These are phyloP conservation scores for Fusarium annulatum DNA, from an alignment of 2,329 filamentous ascomycete genomes.

Conservation along the genomic window DNA sequence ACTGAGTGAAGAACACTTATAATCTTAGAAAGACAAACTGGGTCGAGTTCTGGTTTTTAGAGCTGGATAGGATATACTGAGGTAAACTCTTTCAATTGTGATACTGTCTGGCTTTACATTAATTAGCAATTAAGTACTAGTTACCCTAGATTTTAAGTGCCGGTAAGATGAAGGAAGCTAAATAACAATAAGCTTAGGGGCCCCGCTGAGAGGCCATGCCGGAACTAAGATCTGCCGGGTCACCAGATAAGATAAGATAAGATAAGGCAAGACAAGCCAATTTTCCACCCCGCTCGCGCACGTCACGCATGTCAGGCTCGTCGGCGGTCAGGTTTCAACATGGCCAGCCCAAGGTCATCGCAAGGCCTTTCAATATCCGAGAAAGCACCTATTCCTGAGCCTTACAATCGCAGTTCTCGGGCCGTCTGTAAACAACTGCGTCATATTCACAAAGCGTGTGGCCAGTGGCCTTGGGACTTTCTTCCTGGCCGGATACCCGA, in stretches of 20 bases:
- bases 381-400: background rate
- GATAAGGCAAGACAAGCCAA: background rate
- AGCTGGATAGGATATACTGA: too few species aligned
- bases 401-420: background rate
- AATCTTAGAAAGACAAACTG: too few species aligned
- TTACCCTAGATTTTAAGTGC: background rate
- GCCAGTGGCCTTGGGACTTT: slow-evolving; percentile 3
- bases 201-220: background rate
- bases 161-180: too few species aligned
- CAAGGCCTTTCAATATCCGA: background rate
- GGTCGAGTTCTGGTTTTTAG: too few species aligned
- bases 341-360: background rate
- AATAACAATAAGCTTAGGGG: too few species aligned
- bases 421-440: slow-evolving; percentile 3
- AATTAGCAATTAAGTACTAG: fast-evolving
- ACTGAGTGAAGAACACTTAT: too few species aligned
- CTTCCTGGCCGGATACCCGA: background rate
- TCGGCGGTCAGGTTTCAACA: slow-evolving; percentile 2
- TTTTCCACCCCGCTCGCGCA: background rate
- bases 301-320: background rate
- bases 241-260: background rate
- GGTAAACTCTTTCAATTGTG: too few species aligned
- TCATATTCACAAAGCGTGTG: background rate
- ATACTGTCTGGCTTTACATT: too few species aligned
- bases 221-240: background rate